These are phyloP conservation scores for Chrysoporthe deuterocubensis DNA, from an alignment of 2,329 filamentous ascomycete species.

Conservation along the genomic window DNA sequence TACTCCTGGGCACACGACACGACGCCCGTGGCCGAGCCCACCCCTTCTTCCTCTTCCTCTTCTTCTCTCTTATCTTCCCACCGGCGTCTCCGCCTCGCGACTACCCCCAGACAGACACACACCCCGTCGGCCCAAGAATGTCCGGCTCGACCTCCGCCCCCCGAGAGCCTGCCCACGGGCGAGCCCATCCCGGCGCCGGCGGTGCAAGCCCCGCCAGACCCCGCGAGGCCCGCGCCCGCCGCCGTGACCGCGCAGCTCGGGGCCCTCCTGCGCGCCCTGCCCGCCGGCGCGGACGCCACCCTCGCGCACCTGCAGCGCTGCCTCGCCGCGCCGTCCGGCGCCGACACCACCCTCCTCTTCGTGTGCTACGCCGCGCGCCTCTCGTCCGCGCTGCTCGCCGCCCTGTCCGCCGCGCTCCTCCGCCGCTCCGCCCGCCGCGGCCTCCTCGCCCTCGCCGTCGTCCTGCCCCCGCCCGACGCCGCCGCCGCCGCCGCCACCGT, in stretches of 20 bases:
- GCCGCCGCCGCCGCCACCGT: conserved; percentile 48
- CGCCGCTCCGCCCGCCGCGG: conserved; percentile 51
- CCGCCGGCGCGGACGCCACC: conserved; percentile 55
- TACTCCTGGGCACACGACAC: too few species aligned
- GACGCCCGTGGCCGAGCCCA: background rate
- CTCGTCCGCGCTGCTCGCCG: conserved; percentile 53
- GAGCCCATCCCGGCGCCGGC: conserved; percentile 40
- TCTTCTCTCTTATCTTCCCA: background rate
- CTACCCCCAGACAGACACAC: background rate
- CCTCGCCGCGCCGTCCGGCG: conserved; percentile 69
- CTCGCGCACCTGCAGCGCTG: conserved; percentile 63
- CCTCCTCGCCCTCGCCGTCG: conserved; percentile 58
- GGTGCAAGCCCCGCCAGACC: conserved; percentile 23
- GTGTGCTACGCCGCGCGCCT: conserved; percentile 69
- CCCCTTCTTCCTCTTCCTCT: background rate
- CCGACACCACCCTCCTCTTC: conserved; percentile 71
- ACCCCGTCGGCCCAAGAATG: conserved; percentile 11
- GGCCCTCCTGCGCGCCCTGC: conserved; percentile 41
- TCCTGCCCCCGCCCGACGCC: conserved; percentile 52
- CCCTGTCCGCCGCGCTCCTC: conserved; percentile 61
- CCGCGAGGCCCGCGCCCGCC: conserved; percentile 32
- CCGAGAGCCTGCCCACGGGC: conserved; percentile 40
- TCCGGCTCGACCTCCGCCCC: conserved; percentile 22
- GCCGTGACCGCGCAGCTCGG: conserved; percentile 29
- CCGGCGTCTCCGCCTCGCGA: background rate